Base-by-base conservation (phyloP, 768 basidiomycete species). In the Leccinum imitatum region DNA sequence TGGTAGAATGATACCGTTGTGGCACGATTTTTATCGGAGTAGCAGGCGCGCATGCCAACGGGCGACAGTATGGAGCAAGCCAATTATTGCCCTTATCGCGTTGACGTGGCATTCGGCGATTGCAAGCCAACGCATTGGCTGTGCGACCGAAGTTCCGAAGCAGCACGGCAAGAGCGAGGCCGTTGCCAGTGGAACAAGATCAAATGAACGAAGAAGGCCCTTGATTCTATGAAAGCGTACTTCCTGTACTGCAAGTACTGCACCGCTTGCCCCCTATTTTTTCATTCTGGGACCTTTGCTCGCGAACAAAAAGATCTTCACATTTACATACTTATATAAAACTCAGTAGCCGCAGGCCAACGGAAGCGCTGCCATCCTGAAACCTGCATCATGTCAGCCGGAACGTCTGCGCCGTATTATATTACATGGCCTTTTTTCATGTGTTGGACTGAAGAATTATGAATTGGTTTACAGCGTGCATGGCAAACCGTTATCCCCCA, bases 41-140 rank as follows among this genome's bases (percentile, higher is more conserved):
- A 21, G 54, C 19, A 58, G 53, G 59, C 60, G 33, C 33, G 13
- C 60, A 37, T 31, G 48, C 68, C 67, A 69, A 58, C 39, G 21
- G 10, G 41, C 5, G 3, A 59, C 48, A 54, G 58, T 35, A 57
- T 55, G 60, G 52, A 53, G 23, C 13, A 41, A 8, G n/a, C 58
- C 30, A 35, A 41, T 8, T n/a, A 41, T n/a, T 19, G 9, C 13
- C 10, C 8, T 25, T 25, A 46, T 50, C 52, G 33, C 19, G 6
- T 56, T 48, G 61, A 46, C 13, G 35, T 33, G 4, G 31, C 47
- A 23, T 53, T 52, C 41, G 13, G 46, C 50, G 47, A 54, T 15
- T 10, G 4, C 15, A 9, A 30, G 23, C 19, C 51, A 59, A 55
- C 15, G 15, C 5, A 31, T 41, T 33, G 37, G 15, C 19, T 39